Conservation (phyloP, 139 green algal genomes). For the Monoraphidium neglectum region DNA sequence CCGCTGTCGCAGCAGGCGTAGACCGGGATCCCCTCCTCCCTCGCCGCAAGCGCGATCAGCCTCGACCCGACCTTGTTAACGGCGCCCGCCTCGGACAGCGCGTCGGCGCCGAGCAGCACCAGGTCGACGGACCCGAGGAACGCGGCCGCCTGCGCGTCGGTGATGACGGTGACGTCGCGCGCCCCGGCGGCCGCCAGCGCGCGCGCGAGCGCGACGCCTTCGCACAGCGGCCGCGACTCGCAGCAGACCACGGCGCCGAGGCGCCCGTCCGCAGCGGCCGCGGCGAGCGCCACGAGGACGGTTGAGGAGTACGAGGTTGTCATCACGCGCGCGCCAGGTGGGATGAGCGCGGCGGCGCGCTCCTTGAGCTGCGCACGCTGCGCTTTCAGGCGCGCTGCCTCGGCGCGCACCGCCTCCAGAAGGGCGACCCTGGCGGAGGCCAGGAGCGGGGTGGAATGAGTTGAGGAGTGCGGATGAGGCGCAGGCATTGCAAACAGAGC, state of each 20-base stretch:
- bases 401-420: no score
- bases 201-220: conserved; percentile 34
- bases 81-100: conserved; percentile 23
- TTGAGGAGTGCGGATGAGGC: no score
- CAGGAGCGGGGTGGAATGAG: no score
- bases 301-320: neutral
- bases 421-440: no score
- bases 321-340: no score
- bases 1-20: conserved; percentile 29
- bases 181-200: conserved; percentile 26
- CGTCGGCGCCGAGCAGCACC: conserved; percentile 50
- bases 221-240: conserved; percentile 46
- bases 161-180: conserved; percentile 40
- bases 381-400: no score
- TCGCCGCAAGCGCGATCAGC: conserved; percentile 42
- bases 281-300: neutral
- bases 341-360: no score
- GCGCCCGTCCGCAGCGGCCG: neutral
- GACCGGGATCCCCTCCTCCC: conserved; percentile 31
- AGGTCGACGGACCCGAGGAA: conserved; percentile 33
- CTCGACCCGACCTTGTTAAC: conserved; percentile 53
- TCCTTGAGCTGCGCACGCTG: no score
- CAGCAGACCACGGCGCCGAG: conserved; percentile 25
- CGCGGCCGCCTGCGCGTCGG: conserved; percentile 46
- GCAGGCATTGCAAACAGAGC: no score